Conservation (phyloP, 1,284 basidiomycete genomes). For the Ganoderma boninense region DNA sequence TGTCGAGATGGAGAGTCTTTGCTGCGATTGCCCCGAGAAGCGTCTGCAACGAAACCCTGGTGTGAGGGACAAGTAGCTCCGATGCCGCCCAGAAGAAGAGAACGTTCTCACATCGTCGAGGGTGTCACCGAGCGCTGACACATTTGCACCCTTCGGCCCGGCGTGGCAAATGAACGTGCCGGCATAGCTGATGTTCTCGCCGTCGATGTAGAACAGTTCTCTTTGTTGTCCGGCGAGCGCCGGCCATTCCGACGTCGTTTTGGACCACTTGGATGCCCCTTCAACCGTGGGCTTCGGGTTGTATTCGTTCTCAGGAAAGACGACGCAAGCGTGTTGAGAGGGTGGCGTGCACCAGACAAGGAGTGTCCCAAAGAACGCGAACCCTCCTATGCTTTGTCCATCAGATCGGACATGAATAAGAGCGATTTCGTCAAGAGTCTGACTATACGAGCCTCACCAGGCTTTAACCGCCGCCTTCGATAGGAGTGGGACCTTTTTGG, state of each 20-base stretch:
- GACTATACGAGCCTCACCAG: conserved; percentile 9
- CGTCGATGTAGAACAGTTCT: conserved; percentile 26
- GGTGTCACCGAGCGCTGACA: background rate
- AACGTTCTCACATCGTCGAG: background rate
- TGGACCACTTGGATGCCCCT: conserved; percentile 8
- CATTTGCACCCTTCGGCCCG: conserved; percentile 10
- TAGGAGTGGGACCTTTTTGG: conserved; percentile 17
- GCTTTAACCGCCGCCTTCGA: conserved; percentile 25
- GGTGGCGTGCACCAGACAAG: conserved; percentile 16
- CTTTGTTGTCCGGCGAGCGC: conserved; percentile 22
- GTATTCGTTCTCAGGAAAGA: conserved; percentile 22
- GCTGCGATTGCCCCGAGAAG: conserved; percentile 12
- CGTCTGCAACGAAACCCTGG: background rate
- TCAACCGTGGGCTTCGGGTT: background rate
- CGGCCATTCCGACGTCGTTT: conserved; percentile 9
- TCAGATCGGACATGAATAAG: background rate
- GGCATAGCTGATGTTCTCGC: conserved; percentile 17
- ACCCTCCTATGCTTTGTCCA: conserved; percentile 19
- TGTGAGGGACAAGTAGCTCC: background rate
- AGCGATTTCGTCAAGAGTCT: background rate
- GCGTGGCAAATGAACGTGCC: conserved; percentile 28
- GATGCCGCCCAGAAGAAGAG: background rate
- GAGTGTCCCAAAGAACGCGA: conserved; percentile 19
- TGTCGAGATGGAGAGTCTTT: conserved; percentile 17
- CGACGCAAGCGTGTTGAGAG: conserved; percentile 23